These are phyloP conservation scores for Albugo candida DNA, from an alignment of 352 stramenopile genomes.

Conservation along the genomic window DNA sequence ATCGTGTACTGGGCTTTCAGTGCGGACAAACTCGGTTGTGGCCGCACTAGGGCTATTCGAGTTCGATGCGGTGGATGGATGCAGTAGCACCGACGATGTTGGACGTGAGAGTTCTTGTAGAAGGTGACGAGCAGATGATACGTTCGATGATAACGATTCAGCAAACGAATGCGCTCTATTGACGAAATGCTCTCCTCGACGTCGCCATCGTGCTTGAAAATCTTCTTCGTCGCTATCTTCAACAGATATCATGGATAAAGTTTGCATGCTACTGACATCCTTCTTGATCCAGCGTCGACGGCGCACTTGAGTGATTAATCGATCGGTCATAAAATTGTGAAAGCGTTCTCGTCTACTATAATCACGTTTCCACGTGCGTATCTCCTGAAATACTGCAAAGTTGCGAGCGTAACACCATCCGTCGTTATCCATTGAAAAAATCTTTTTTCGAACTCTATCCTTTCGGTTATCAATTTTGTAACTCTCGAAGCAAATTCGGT, in stretches of 20 bases:
- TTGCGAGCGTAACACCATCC: conserved; percentile 75
- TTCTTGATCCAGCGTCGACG: conserved; percentile 65
- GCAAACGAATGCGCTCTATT: too few relatives aligned
- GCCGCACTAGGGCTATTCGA: too few relatives aligned
- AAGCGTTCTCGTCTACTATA: conserved; percentile 64
- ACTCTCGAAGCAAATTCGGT: conserved; percentile 50
- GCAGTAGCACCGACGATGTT: too few relatives aligned
- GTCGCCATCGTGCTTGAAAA: too few relatives aligned
- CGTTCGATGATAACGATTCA: too few relatives aligned
- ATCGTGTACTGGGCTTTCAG: too few relatives aligned
- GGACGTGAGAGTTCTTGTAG: too few relatives aligned
- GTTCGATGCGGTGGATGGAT: too few relatives aligned
- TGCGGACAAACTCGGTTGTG: too few relatives aligned
- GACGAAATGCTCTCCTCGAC: too few relatives aligned
- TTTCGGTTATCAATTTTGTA: conserved; percentile 62
- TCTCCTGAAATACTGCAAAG: conserved; percentile 74
- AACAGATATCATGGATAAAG: conserved; percentile 17
- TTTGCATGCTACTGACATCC: conserved; percentile 12
- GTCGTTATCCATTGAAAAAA: conserved; percentile 75
- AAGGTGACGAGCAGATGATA: too few relatives aligned
- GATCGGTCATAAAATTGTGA: conserved; percentile 67
- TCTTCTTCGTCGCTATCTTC: conserved; percentile 58
- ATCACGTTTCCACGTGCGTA: conserved; percentile 54
- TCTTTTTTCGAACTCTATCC: conserved; percentile 53
- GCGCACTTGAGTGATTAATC: conserved; percentile 64